Base-by-base conservation (phyloP, 1,139 yeast genomes). In the Yamadazyma siamensis region DNA sequence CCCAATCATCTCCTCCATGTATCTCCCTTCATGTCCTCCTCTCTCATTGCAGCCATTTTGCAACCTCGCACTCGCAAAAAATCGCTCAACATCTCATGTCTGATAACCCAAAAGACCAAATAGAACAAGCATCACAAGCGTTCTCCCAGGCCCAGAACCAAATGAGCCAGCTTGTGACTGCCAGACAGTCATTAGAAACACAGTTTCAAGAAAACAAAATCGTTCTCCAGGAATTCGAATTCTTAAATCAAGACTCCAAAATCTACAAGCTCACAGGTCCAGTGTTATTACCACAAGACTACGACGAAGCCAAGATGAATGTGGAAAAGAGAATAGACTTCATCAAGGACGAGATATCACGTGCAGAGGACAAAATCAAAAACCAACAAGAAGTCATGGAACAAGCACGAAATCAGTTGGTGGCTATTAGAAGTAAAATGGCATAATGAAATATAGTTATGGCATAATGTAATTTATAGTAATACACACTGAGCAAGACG, bases 231-330 rank as follows among this genome's bases (percentile, higher is more conserved):
- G 97, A 91, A 57, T 84, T 91, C 49, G 74, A 69, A 13, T 56
- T 60, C 31, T 61, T 88, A 40, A 66, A 75, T 41, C 77, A 71
- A 28, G 63, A 59, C 24, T 71, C 94, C 12, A 84, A 83, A 46
- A 80, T 91, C 22, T 91, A 77, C 62, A 91, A 91, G 57, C 71
- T 89, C 43, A 84, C 91, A 13, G 98, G 98, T 1, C 95, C 96
- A 8, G 88, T 89, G 6, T 68, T 91, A 39, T 68, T 91, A 39
- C 96, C 96, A 3, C 96, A 89, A 51, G 95, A 88, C 33, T 75
- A 74, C 41, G 56, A 56, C 10, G 97, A 91, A 55, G 95, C 97
- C 21, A 75, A 77, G 44, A 47, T 74, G 49, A 91, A 89, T 50
- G 96, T 91, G 21, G 74, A 70, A 19, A 91, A 89, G 56, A 80